These are phyloP conservation scores for Erysimum cheiranthoides DNA, from an alignment of 345 rosid genomes.

Conservation along the genomic window DNA sequence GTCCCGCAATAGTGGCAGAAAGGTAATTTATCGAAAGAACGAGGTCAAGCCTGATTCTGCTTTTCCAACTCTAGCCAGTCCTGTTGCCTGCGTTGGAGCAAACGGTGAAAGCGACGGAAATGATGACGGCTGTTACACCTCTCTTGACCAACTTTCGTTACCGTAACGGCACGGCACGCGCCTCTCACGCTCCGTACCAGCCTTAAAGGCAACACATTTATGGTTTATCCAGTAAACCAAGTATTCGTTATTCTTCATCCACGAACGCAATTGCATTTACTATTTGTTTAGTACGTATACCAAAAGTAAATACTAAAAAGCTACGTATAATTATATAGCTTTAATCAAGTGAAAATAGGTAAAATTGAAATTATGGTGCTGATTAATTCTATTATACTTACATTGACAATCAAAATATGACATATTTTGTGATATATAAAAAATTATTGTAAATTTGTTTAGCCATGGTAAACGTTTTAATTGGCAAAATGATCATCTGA, in stretches of 20 bases:
- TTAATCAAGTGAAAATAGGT: no score
- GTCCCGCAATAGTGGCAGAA: slow-evolving; percentile 37
- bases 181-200: slow-evolving; percentile 30
- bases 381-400: no score
- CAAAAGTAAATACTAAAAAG: neutral
- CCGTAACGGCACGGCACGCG: slow-evolving; percentile 47
- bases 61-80: slow-evolving; percentile 57
- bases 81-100: slow-evolving; percentile 74
- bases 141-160: slow-evolving; percentile 35
- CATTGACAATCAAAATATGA: no score
- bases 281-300: neutral
- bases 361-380: no score
- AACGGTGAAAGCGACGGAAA: slow-evolving; percentile 65
- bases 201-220: slow-evolving; percentile 11
- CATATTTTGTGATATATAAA: no score
- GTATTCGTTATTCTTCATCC: neutral
- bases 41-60: slow-evolving; percentile 50
- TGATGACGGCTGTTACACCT: slow-evolving; percentile 42
- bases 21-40: neutral
- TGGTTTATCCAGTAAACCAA: slow-evolving; percentile 25
- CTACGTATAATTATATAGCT: no score
- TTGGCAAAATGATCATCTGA: no score
- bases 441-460: no score
- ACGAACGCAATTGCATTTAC: slow-evolving; percentile 16
- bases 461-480: no score